Conservation (phyloP, 129 eudicot species). For the Deinandra increscens region DNA sequence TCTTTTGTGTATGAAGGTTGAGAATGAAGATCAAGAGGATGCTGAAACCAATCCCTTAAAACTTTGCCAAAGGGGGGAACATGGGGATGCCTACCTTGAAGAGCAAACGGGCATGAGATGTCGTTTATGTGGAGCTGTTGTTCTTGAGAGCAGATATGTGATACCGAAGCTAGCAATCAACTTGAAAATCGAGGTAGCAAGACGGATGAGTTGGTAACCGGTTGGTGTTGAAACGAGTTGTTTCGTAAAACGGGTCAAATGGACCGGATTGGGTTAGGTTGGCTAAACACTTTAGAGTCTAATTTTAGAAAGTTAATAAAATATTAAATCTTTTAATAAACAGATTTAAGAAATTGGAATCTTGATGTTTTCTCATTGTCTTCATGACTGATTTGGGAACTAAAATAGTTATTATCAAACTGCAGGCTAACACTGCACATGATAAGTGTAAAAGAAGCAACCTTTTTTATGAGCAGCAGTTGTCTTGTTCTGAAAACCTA, state of each 20-base stretch:
- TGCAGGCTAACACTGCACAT: constrained; percentile 28
- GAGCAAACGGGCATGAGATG: constrained; percentile 56
- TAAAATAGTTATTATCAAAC: no score
- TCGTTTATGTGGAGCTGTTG: constrained; percentile 35
- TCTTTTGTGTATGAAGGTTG: constrained; percentile 26
- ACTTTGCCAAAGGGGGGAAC: constrained; percentile 35
- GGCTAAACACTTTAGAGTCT: not conserved
- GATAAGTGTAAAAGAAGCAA: constrained; percentile 16
- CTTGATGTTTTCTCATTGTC: not conserved
- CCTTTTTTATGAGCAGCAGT: constrained; percentile 7
- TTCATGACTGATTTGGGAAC: not conserved
- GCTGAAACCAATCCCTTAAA: no score
- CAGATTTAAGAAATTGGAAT: not conserved
- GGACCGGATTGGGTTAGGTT: not conserved
- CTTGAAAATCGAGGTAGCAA: not conserved
- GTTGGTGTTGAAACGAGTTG: no score
- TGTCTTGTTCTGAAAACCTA: not conserved
- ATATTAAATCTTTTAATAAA: no score
- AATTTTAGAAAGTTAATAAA: not conserved
- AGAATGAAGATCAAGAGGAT: constrained; percentile 8
- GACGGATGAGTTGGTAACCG: not conserved
- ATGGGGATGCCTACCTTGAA: constrained; percentile 30
- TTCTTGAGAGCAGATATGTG: constrained; percentile 37
- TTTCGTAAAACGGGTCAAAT: no score
- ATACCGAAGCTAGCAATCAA: constrained; percentile 45